Evolutionary conservation across 2,329 filamentous ascomycete genomes (phyloP).

Genomic region (Alternaria triticimaculans): DNA sequence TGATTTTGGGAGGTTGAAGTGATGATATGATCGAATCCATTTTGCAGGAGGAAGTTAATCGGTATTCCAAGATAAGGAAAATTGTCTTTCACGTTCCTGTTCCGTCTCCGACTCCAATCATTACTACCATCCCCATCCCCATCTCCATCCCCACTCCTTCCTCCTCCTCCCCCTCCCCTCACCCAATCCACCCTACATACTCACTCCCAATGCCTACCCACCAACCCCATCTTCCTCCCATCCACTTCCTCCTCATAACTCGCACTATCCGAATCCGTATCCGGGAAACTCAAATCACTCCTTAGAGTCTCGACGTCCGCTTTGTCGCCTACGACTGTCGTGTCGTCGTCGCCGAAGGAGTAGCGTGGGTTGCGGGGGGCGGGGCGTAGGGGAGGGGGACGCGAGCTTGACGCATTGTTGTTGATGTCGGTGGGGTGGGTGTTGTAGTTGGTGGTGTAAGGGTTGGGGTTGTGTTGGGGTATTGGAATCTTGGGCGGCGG

Average conservation of each 20-base stretch:
- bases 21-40: background rate
- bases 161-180: too few relatives aligned
- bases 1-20: constrained; percentile 54
- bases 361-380: background rate
- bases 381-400: too few relatives aligned
- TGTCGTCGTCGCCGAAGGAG: background rate
- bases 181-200: background rate
- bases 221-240: background rate
- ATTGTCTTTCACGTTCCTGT: background rate
- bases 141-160: background rate
- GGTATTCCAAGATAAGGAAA: background rate
- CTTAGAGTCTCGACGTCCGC: background rate
- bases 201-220: constrained; percentile 1
- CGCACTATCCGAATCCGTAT: background rate
- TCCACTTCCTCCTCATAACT: background rate
- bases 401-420: background rate
- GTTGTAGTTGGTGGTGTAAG: background rate
- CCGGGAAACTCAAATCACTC: background rate
- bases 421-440: background rate
- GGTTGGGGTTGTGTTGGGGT: background rate
- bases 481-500: background rate
- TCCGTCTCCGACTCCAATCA: background rate
- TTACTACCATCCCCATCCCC: background rate
- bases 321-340: background rate
- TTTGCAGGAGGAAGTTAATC: background rate